phyloP scores from a whole-genome alignment of 116 monocot genomes.

The Posidonia oceanica region DNA sequence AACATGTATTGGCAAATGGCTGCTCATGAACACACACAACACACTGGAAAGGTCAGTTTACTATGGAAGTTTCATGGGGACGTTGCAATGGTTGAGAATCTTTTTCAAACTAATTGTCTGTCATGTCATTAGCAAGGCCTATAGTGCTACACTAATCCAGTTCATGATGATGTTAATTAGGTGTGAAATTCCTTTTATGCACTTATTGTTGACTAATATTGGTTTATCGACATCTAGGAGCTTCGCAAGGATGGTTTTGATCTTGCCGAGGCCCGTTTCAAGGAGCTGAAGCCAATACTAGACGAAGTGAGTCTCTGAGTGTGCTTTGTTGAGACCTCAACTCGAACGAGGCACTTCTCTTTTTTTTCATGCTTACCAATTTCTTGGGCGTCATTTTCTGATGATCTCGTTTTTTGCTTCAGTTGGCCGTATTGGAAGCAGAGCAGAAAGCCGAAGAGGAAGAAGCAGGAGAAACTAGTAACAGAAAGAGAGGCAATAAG shows the following conservation, averaged over 20 bases:
- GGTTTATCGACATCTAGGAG: constrained; percentile 36
- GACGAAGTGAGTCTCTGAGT: constrained; percentile 55
- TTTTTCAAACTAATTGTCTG: neutral
- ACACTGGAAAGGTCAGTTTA: constrained; percentile 89
- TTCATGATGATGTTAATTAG: neutral
- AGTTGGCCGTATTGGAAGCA: constrained; percentile 80
- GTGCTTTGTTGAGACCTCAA: neutral
- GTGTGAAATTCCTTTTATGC: neutral
- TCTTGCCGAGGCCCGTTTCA: constrained; percentile 82
- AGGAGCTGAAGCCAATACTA: constrained; percentile 92
- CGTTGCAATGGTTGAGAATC: neutral
- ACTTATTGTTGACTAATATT: neutral
- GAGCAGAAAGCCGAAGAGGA: constrained; percentile 92
- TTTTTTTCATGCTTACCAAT: too few relatives aligned
- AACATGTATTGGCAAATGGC: constrained; percentile 96
- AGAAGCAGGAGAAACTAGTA: constrained; percentile 43
- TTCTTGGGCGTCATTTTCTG: neutral
- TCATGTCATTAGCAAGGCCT: neutral
- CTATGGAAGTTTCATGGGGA: neutral
- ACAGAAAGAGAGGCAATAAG: constrained; percentile 19
- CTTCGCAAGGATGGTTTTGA: constrained; percentile 99
- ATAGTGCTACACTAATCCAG: too few relatives aligned
- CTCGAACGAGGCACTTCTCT: too few relatives aligned
- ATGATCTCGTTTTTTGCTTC: neutral
- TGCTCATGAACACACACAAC: constrained; percentile 95